Evolutionary conservation across 2,329 filamentous ascomycete species (phyloP).

Genomic region (Myriosclerotinia duriaeana): DNA sequence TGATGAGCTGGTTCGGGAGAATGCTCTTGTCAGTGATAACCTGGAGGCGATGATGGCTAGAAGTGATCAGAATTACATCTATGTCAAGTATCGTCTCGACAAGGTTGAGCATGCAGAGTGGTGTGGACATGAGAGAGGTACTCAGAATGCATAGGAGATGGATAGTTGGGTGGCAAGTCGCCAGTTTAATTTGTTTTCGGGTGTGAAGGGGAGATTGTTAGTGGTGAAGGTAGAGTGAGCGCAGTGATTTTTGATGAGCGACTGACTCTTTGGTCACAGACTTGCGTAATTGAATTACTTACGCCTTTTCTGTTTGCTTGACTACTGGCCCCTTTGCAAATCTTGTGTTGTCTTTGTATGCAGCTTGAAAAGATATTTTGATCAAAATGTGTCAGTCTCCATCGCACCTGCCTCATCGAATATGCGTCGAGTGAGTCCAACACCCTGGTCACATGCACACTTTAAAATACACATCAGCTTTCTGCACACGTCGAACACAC

Average conservation of each 20-base stretch:
- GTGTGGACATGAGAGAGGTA: not conserved
- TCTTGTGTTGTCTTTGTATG: too few species aligned
- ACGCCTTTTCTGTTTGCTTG: too few species aligned
- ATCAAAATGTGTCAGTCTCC: too few species aligned
- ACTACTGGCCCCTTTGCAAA: too few species aligned
- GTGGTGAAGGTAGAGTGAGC: not conserved
- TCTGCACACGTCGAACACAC: too few species aligned
- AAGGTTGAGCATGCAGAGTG: not conserved
- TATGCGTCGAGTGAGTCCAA: too few species aligned
- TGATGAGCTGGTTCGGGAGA: not conserved
- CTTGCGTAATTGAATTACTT: too few species aligned
- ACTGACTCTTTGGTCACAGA: not conserved
- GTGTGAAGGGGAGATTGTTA: not conserved
- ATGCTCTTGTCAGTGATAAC: slow-evolving; percentile 1
- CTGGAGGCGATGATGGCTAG: not conserved
- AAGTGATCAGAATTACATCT: not conserved
- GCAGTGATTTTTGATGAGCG: not conserved
- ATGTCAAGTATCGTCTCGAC: slow-evolving; percentile 4
- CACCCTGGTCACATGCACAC: too few species aligned
- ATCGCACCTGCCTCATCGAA: too few species aligned
- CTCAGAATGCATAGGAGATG: not conserved
- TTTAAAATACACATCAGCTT: too few species aligned
- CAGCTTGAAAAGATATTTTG: too few species aligned
- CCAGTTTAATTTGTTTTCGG: not conserved
- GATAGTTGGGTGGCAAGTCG: not conserved